A percentile compares a stretch with the other conserved stretches of the same genome.
phyloP scores from a whole-genome alignment of 208 protist species.

The Eutreptiella sp. region DNA sequence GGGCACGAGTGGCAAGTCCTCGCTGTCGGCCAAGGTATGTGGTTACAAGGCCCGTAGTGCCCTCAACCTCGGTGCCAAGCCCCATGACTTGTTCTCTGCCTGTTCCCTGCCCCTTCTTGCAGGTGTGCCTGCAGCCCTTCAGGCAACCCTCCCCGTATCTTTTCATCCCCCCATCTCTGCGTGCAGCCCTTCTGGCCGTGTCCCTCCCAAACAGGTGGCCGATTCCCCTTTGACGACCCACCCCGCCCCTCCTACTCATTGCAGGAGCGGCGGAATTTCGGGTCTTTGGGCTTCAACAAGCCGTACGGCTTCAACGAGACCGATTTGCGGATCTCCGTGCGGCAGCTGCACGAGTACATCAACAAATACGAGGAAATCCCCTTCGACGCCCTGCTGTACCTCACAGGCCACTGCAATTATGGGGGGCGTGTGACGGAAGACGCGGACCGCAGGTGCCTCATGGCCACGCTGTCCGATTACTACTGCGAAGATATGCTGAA shows the following conservation, averaged over 20 bases:
- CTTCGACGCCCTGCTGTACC: constrained; percentile 41
- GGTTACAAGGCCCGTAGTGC: too few relatives aligned
- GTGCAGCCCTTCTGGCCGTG: too few relatives aligned
- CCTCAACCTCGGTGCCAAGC: too few relatives aligned
- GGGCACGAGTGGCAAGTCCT: too few relatives aligned
- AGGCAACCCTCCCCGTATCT: constrained; percentile 45
- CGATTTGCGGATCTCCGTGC: constrained; percentile 45
- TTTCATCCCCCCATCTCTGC: constrained; percentile 35
- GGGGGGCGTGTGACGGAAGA: constrained; percentile 58
- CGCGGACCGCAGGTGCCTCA: constrained; percentile 40
- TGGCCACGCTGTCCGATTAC: constrained; percentile 27
- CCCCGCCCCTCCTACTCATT: constrained; percentile 22
- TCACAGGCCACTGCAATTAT: constrained; percentile 62
- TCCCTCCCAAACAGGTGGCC: too few relatives aligned
- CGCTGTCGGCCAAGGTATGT: too few relatives aligned
- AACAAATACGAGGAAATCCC: constrained; percentile 39
- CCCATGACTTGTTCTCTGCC: too few relatives aligned
- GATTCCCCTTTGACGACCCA: too few relatives aligned
- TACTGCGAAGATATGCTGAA: constrained; percentile 37
- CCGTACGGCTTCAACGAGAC: constrained; percentile 56
- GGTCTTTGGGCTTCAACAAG: constrained; percentile 56
- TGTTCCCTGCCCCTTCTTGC: too few relatives aligned
- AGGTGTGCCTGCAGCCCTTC: too few relatives aligned
- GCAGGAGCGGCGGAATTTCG: constrained; percentile 53
- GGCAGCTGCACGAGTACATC: constrained; percentile 45